phyloP scores from a whole-genome alignment of 495 filamentous ascomycete genomes.

The Hypoxylon subgilvum region DNA sequence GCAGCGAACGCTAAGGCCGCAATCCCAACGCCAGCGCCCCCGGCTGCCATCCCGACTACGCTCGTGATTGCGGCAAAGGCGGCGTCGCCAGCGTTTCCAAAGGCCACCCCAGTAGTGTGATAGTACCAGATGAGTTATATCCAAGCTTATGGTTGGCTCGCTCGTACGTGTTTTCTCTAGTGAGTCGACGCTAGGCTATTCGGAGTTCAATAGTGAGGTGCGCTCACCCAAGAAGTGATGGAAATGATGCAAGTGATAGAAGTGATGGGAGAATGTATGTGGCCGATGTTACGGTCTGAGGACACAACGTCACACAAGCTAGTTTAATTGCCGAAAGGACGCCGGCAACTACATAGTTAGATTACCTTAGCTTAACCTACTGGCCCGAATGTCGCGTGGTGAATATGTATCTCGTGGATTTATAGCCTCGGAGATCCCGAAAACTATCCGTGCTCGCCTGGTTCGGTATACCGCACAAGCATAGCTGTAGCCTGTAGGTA shows the following conservation, averaged over 20 bases:
- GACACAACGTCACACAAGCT: too few relatives aligned
- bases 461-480: background rate
- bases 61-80: slow-evolving; percentile 16
- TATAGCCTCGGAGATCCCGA: too few relatives aligned
- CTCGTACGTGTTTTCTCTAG: background rate
- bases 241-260: background rate
- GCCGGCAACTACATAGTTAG: too few relatives aligned
- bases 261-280: too few relatives aligned
- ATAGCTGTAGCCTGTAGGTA: background rate
- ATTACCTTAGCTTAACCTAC: too few relatives aligned
- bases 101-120: slow-evolving; percentile 10
- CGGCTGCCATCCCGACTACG: slow-evolving; percentile 20
- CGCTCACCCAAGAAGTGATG: background rate
- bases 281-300: too few relatives aligned
- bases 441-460: too few relatives aligned
- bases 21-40: slow-evolving; percentile 1
- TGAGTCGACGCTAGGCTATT: background rate
- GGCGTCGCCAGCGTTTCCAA: slow-evolving; percentile 6
- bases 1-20: slow-evolving; percentile 7
- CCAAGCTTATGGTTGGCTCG: too few relatives aligned
- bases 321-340: too few relatives aligned
- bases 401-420: too few relatives aligned
- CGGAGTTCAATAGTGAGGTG: slow-evolving; percentile 10
- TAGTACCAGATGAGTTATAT: too few relatives aligned
- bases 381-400: too few relatives aligned